A percentile compares a stretch with the other conserved stretches of the same genome.
Evolutionary conservation across 2,329 filamentous ascomycete species (phyloP).

Genomic region (Zymoseptoria ardabiliae): DNA sequence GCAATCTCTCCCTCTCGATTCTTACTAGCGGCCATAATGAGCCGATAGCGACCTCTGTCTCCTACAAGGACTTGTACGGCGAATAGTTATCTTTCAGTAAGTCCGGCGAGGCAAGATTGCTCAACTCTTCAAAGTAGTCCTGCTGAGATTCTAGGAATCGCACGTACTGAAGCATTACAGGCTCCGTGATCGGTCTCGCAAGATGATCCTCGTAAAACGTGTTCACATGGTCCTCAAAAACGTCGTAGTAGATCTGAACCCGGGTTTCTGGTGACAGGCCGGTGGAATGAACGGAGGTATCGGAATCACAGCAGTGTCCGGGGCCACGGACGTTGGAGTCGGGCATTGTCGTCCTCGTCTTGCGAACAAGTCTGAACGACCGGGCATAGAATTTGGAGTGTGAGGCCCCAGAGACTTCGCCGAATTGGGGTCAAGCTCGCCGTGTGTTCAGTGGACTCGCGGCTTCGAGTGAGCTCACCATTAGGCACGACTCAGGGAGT

Average conservation of each 20-base stretch:
- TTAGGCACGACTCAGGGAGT: no score
- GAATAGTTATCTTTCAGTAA: background rate
- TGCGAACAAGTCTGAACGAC: background rate
- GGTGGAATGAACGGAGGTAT: background rate
- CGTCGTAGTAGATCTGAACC: constrained; percentile 1
- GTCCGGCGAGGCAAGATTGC: no score
- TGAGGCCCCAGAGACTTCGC: no score
- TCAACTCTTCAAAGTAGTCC: no score
- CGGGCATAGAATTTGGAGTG: no score
- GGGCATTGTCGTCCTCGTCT: background rate
- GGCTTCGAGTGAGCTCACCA: no score
- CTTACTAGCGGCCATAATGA: background rate
- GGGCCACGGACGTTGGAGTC: background rate
- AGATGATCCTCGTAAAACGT: background rate
- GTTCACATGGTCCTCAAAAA: background rate
- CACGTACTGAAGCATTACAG: no score
- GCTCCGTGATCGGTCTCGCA: background rate
- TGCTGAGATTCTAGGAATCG: no score
- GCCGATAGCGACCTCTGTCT: background rate
- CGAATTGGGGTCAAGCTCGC: no score
- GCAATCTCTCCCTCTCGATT: background rate
- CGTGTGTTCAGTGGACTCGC: no score
- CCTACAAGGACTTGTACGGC: background rate
- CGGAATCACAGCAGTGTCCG: background rate
- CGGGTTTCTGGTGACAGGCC: constrained; percentile 6